These are phyloP conservation scores for Dioscorea zingiberensis DNA, from an alignment of 106 monocot species.

Conservation along the genomic window DNA sequence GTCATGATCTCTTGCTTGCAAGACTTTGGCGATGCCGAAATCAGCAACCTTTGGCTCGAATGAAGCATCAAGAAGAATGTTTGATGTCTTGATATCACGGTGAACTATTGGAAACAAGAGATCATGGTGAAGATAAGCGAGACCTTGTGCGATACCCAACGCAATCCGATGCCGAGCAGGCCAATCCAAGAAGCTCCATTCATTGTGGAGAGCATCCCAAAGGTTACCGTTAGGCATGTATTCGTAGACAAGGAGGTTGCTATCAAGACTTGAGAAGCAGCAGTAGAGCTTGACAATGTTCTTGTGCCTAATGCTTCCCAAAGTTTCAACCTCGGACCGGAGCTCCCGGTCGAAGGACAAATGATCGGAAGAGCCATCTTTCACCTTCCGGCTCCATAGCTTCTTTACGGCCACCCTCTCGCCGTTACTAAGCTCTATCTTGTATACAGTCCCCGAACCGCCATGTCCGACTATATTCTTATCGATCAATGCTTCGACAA, in stretches of 20 bases:
- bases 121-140: conserved; percentile 94
- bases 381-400: conserved; percentile 38
- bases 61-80: conserved; percentile 80
- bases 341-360: conserved; percentile 52
- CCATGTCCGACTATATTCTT: conserved; percentile 95
- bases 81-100: conserved; percentile 88
- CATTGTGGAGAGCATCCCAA: conserved; percentile 84
- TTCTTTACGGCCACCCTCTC: conserved; percentile 89
- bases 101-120: conserved; percentile 79
- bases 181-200: conserved; percentile 66
- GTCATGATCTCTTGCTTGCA: conserved; percentile 53
- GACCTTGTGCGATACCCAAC: conserved; percentile 70
- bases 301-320: conserved; percentile 96
- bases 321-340: conserved; percentile 71
- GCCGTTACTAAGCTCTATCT: conserved; percentile 76
- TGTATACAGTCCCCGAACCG: conserved; percentile 92
- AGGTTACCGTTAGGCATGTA: conserved; percentile 97
- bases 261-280: conserved; percentile 73
- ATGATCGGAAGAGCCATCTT: conserved; percentile 19
- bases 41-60: conserved; percentile 95
- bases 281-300: conserved; percentile 98
- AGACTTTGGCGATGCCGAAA: conserved; percentile 88
- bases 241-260: conserved; percentile 88
- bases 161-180: conserved; percentile 69
- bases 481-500: conserved; percentile 74